Base-by-base conservation (phyloP, 257 asterid species). In the Solanum tarapatanum region DNA sequence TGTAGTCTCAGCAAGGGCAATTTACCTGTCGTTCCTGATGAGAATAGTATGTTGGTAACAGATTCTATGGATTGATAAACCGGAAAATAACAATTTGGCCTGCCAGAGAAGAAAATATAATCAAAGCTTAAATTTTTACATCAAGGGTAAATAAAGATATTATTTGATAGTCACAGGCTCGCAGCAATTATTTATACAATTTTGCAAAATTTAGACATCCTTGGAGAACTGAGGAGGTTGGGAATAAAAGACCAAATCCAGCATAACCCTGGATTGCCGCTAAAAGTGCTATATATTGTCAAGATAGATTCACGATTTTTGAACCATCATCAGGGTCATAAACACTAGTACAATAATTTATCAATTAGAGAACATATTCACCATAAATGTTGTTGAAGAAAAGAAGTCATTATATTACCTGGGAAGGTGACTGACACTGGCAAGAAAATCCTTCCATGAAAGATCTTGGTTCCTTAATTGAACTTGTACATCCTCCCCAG, bases 11-110 rank as follows among this genome's bases (percentile, higher is more conserved):
- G 35, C 84, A 87, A 79, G 60, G 73, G 72, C 70, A 26, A 64
- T 91, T 62, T 21, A 96, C 99, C 98, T 66, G 99, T 94, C 89
- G 99, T 96, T 83, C 99, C 98, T 4, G 99, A 96, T 76, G 99
- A 96, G 92, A 96, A 96, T 41, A 96, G 90, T 91, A 96, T 93
- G 88, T 92, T 96, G 85, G 98, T 95, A 77, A 94, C 89, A 79
- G 98, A 90, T 37, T 94, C 96, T 55, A 92, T 79, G 51, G 98
- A 84, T 86, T 94, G 98, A 92, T 91, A 91, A 92, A 89, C 90
- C 23, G 99, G 98, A 33, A 92, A 86, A 89, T 90, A 92, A 88
- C 75, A 86, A 84, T 93, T 90, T 86, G 94, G 87, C 88, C 98
- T 95, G 96, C 87, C 85, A 93, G 89, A 69, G 77, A 28, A 43